Evolutionary conservation across 2,329 filamentous ascomycete genomes (phyloP).

Genomic region (Aspergillus novoparasiticus): DNA sequence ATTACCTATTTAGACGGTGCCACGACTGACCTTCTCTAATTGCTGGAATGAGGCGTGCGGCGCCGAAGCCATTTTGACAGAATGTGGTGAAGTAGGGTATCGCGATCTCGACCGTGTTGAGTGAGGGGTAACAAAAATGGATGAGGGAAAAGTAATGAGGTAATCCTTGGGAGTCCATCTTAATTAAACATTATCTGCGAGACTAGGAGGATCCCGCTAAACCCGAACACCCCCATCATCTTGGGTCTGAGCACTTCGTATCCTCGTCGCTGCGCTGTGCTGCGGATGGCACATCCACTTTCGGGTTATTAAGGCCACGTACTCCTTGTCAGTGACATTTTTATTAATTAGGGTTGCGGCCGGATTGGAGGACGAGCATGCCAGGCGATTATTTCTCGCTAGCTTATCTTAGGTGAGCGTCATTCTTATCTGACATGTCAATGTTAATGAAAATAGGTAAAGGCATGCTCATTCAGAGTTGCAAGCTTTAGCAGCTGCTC

Average conservation of each 20-base stretch:
- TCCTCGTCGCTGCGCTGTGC: not conserved
- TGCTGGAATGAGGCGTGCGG: constrained; percentile 83
- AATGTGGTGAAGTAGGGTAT: constrained; percentile 77
- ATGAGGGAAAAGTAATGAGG: not conserved
- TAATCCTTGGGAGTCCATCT: not conserved
- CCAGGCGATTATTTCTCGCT: not conserved
- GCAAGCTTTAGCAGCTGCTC: not conserved
- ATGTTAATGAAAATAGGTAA: not conserved
- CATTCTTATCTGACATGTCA: not conserved
- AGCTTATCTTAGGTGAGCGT: not conserved
- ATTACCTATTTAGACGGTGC: not conserved
- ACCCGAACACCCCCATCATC: not conserved
- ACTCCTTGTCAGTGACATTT: not conserved
- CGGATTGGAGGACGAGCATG: not conserved
- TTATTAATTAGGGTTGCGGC: not conserved
- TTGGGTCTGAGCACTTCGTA: not conserved
- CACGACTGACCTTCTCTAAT: constrained; percentile 73
- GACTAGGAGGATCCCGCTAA: constrained; percentile 1
- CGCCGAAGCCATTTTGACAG: not conserved
- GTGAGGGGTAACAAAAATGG: constrained; percentile 1
- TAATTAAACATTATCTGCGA: not conserved
- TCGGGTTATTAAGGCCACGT: not conserved
- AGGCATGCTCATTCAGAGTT: not conserved
- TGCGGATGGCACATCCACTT: not conserved
- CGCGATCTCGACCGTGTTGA: constrained; percentile 59